A percentile compares a stretch with the other conserved stretches of the same genome.
Evolutionary conservation across 1,284 basidiomycete species (phyloP).

Genomic region (Pseudozyma sp.): DNA sequence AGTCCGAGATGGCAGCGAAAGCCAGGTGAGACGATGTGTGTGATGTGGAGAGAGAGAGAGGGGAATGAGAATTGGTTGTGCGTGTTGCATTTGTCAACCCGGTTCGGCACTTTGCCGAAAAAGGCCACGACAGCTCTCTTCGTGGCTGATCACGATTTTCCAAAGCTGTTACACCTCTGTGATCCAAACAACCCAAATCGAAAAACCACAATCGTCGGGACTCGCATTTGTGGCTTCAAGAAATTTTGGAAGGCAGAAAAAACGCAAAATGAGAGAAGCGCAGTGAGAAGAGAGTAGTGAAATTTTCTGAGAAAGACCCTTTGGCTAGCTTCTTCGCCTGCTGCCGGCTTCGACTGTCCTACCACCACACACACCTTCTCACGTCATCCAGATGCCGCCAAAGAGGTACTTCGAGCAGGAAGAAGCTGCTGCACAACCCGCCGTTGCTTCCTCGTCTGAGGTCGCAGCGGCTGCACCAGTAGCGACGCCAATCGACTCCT

Average conservation of each 20-base stretch:
- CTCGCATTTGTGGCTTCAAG: slow-evolving; percentile 7
- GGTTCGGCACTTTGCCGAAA: slow-evolving; percentile 13
- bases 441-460: slow-evolving; percentile 17
- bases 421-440: slow-evolving; percentile 19
- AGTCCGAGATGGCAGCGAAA: neutral
- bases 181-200: too few relatives aligned
- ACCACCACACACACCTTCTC: slow-evolving; percentile 4
- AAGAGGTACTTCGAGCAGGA: slow-evolving; percentile 57
- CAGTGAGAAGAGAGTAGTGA: too few relatives aligned
- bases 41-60: neutral
- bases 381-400: slow-evolving; percentile 40
- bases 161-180: slow-evolving; percentile 2
- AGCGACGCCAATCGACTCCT: slow-evolving; percentile 3
- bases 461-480: neutral
- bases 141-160: slow-evolving; percentile 16
- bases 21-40: neutral
- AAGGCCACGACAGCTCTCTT: slow-evolving; percentile 26
- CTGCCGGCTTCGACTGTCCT: neutral
- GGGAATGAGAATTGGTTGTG: slow-evolving; percentile 3
- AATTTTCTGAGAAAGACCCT: neutral
- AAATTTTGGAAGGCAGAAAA: neutral
- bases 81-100: neutral
- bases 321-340: neutral
- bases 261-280: neutral
- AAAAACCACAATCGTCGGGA: slow-evolving; percentile 12